phyloP scores from a whole-genome alignment of 345 rosid genomes.

The Pugionium cornutum region DNA sequence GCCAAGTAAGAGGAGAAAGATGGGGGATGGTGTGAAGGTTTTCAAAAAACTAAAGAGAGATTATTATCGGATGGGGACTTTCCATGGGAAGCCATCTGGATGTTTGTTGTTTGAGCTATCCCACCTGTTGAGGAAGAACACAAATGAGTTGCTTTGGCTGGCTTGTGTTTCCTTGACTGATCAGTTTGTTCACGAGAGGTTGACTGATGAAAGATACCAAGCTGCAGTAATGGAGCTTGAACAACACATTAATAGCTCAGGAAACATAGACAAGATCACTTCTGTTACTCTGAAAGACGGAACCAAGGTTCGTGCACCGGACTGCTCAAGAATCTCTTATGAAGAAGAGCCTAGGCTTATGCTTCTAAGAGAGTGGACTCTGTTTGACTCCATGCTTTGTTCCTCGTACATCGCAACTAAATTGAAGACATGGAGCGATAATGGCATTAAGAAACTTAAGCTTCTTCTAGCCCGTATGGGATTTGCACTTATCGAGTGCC shows the following conservation, averaged over 20 bases:
- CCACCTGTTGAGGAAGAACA: constrained; percentile 75
- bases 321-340: constrained; percentile 79
- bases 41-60: constrained; percentile 69
- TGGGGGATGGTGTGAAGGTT: constrained; percentile 48
- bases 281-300: constrained; percentile 87
- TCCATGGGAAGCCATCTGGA: constrained; percentile 95
- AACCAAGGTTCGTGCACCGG: constrained; percentile 83
- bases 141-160: constrained; percentile 90
- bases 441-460: constrained; percentile 90
- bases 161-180: constrained; percentile 93
- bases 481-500: constrained; percentile 88
- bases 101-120: constrained; percentile 81
- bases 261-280: constrained; percentile 77
- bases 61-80: constrained; percentile 81
- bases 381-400: constrained; percentile 95
- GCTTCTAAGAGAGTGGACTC: constrained; percentile 90
- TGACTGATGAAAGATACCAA: constrained; percentile 93
- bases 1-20: constrained; percentile 72
- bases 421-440: constrained; percentile 94
- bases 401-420: constrained; percentile 84
- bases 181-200: constrained; percentile 92
- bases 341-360: constrained; percentile 93
- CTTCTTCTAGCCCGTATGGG: constrained; percentile 98
- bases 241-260: constrained; percentile 80
- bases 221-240: constrained; percentile 98